A percentile compares a stretch with the other conserved stretches of the same genome.
phyloP scores from a whole-genome alignment of 1,139 yeast species.

The Debaryomyces subglobosus region DNA sequence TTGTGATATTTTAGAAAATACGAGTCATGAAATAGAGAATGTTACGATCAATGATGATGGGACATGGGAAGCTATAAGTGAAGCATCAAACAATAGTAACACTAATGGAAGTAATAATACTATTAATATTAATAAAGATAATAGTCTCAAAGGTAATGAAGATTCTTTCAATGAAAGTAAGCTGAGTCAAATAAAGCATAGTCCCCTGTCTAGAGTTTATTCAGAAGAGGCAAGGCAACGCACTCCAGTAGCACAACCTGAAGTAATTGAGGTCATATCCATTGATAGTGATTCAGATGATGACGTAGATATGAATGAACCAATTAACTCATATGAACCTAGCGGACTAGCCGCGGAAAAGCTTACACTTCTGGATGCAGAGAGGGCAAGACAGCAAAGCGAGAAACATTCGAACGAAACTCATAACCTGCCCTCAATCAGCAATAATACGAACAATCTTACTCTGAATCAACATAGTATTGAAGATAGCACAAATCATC shows the following conservation, averaged over 20 bases:
- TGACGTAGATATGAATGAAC: not conserved
- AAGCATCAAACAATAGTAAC: not conserved
- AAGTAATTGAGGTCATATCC: constrained; percentile 25
- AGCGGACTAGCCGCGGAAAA: not conserved
- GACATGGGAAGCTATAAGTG: constrained; percentile 43
- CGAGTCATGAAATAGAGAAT: constrained; percentile 51
- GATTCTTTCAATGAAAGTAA: not conserved
- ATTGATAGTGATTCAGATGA: constrained; percentile 35
- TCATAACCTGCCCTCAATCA: not conserved
- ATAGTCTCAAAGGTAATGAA: not conserved
- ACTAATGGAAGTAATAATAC: not conserved
- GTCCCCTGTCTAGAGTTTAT: not conserved
- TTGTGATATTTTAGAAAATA: constrained; percentile 48
- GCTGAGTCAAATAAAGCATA: not conserved
- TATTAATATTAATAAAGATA: not conserved
- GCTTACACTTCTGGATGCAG: not conserved
- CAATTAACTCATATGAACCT: not conserved
- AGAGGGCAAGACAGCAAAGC: not conserved
- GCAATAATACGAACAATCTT: not conserved
- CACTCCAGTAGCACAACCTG: constrained; percentile 3
- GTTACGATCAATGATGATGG: constrained; percentile 63
- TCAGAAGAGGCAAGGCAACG: not conserved
- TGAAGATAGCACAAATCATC: not conserved
- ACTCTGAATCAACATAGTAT: not conserved
- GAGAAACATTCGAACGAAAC: not conserved